These are phyloP conservation scores for Russula brevipes DNA, from an alignment of 768 basidiomycete genomes.

Conservation along the genomic window DNA sequence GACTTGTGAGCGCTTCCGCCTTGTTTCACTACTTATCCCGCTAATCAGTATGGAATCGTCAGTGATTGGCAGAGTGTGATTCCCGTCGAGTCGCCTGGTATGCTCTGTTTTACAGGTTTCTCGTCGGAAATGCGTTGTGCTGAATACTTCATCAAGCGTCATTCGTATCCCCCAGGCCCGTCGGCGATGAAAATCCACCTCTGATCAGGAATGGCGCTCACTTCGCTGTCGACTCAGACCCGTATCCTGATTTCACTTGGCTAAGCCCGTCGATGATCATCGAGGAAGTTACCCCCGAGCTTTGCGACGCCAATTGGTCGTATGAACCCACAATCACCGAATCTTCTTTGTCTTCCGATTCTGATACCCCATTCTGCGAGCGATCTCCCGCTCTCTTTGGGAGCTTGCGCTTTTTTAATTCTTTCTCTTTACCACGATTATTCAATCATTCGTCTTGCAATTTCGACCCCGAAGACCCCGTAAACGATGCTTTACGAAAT, in stretches of 20 bases:
- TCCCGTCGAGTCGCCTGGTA: background rate
- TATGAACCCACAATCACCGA: background rate
- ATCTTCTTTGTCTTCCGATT: background rate
- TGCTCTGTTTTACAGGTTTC: background rate
- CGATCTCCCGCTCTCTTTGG: background rate
- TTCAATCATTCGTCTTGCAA: background rate
- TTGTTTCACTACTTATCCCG: background rate
- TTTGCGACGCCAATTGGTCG: background rate
- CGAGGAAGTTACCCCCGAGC: background rate
- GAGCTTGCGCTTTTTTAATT: background rate
- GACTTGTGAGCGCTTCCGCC: slow-evolving; percentile 3
- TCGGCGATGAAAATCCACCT: background rate
- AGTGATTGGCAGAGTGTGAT: slow-evolving; percentile 14
- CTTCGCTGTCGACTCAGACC: background rate
- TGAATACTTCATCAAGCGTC: slow-evolving; percentile 2
- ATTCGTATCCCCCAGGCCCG: background rate
- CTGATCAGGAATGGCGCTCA: background rate
- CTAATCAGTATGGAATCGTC: background rate
- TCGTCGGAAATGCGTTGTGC: background rate
- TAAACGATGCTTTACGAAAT: background rate
- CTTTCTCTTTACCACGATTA: slow-evolving; percentile 1
- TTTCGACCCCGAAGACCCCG: background rate
- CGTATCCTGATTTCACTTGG: slow-evolving; percentile 14
- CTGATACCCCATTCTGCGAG: background rate
- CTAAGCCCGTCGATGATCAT: slow-evolving; percentile 4